Base-by-base conservation (phyloP, 2,329 filamentous ascomycete species). In the Apiospora aurea region DNA sequence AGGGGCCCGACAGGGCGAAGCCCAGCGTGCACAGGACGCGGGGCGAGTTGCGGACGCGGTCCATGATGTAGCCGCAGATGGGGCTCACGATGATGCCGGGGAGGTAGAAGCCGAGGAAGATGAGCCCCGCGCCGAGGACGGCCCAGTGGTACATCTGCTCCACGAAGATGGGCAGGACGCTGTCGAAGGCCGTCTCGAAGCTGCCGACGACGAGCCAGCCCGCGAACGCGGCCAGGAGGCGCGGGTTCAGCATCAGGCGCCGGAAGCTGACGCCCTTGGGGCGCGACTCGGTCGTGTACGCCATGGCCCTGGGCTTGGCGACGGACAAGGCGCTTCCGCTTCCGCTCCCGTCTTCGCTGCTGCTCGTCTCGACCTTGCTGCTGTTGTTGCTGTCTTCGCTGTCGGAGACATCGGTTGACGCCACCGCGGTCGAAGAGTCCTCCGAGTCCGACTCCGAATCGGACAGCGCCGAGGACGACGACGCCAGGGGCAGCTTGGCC, bases 171-270 rank as follows among this genome's bases (percentile, higher is more conserved):
- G 67, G 67, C 44, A 69, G 67, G 34, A 69, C 67, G 47, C 67
- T 69, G 67, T 69, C 67, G 7, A 69, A 69, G 47, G 67, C 67
- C 44, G 67, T 69, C 67, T 69, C 67, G 44, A 69, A 69, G 21
- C 34, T 69, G 26, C 67, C 67, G 34, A 69, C 47, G 21, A 49
- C 67, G 24, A 69, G 67, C 67, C 67, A 69, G 47, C 67, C 67
- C 26, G 67, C 2, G 44, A 69, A 69, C 18, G 67, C 67, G 47
- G 47, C 67, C 16, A 69, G 44, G 44, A 69, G 67, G 4, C 67
- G 67, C 26, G 67, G 67, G 34, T 69, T 38, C 44, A 69, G 44
- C 67, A 69, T 49, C 8, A 69, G 67, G 16, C 44, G 43, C 44
- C 44, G 3, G 67, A 69, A 69, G 43, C 29, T 47, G 34, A 38